Evolutionary conservation across 2,329 filamentous ascomycete species (phyloP), one percentile per base, ranked within the genome.

Genomic region (Metarhizium album): DNA sequence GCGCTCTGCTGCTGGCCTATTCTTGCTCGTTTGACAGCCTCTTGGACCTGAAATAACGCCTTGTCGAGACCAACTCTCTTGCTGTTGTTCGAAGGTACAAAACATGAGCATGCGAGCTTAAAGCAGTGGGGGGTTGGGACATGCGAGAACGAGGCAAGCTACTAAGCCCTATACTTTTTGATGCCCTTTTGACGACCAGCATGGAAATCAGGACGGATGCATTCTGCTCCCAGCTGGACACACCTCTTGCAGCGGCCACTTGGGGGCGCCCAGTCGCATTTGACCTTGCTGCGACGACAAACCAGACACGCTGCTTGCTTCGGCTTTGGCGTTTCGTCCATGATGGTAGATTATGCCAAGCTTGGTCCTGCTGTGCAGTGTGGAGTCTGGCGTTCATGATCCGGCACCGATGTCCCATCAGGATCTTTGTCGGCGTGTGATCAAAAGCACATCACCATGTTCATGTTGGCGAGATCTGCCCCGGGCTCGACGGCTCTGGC

Each of bases 21-120:
- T 49, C 73, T 71, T 23, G 79, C 75, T 46, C 80, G 70, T 60
- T 78, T 74, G 50, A 84, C 70, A 13, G 83, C 85, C 63, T 87
- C 81, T 60, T 87, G 83, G 53, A 89, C 83, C 60, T 87, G 84
- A 59, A 80, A 81, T 20, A 89, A 75, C 3, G 84, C 84, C 66
- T 87, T 88, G 55, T 87, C 84, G 29, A 88, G 68, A 1, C 85
- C 85, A 16, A 82, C 84, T 40, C 85, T 79, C 65, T 89, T 89
- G 65, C 84, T 87, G 37, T 4, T 8, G 47, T 9, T 14, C 20
- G 40, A 24, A 23, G 16, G 18, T 13, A 24, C 40, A n/a, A 22
- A 29, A 29, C n/a, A 1, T 1, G 1, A 29, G 11, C 27, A 29
- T 29, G 27, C 11, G 7, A 29, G 27, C 27, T n/a, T n/a, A n/a